phyloP scores from a whole-genome alignment of 257 asterid species.

The Lycium ferocissimum region DNA sequence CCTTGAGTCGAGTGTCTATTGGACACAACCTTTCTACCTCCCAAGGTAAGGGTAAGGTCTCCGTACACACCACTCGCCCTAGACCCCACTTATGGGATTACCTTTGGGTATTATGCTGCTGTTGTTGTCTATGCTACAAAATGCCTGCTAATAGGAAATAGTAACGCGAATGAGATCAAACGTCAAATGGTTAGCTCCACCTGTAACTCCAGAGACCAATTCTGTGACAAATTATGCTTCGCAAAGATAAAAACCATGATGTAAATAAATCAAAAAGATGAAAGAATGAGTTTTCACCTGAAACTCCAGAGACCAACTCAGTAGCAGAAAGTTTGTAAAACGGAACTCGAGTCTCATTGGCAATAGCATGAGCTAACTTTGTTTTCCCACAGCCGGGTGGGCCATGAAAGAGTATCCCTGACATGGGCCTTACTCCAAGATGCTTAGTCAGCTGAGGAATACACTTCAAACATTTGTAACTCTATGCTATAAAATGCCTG shows the following conservation, averaged over 20 bases:
- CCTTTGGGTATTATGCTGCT: no score
- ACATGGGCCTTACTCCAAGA: slow-evolving; percentile 74
- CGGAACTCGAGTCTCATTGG: slow-evolving; percentile 84
- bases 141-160: not conserved
- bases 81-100: no score
- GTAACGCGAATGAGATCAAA: not conserved
- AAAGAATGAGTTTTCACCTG: slow-evolving; percentile 43
- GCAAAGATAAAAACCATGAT: not conserved
- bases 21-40: no score
- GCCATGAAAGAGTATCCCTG: slow-evolving; percentile 85
- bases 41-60: no score
- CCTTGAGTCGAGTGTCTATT: no score
- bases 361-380: slow-evolving; percentile 91
- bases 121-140: not conserved
- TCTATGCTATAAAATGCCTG: no score
- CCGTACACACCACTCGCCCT: no score
- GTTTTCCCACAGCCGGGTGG: slow-evolving; percentile 99
- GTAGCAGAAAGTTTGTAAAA: slow-evolving; percentile 88
- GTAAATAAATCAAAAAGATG: not conserved
- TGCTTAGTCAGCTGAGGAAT: slow-evolving; percentile 45
- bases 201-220: not conserved
- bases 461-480: no score
- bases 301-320: slow-evolving; percentile 89
- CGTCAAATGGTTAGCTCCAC: not conserved
- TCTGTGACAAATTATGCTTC: not conserved